Base-by-base conservation (phyloP, 1,139 yeast genomes). In the Nakaseomyces bracarensis region DNA sequence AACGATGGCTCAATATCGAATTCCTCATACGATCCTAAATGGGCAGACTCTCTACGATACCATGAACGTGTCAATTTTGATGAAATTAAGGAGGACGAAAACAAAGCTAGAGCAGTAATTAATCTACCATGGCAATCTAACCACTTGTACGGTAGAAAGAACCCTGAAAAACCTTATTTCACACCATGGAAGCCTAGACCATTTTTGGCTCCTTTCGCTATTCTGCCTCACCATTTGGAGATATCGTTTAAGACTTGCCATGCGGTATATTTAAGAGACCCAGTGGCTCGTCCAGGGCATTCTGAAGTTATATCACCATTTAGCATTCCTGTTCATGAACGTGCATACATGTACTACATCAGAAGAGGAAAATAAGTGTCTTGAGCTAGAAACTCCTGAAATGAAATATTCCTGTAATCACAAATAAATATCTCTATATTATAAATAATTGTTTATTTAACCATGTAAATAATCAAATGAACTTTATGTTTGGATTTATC, bases 171-270 rank as follows among this genome's bases (percentile, higher is more conserved):
- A 68, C 76, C 89, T 7, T 91, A 82, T 65, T 91, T 91, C 69
- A 86, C 97, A 7, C 98, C 98, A 42, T 91, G 96, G 96, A 74
- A 80, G 46, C 95, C 96, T 48, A 81, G 96, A 66, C 94, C 91
- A 34, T 91, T 89, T 65, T 67, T 91, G 50, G 89, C 95, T 4
- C 93, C 95, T 38, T 86, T 89, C 65, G 93, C 97, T 13, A 75
- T 91, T 47, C 74, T 86, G 53, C 98, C 98, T 22, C 80, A 84
- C 48, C 97, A 91, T 64, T 71, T 91, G 47, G 98, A 91, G 65
- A 70, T 93, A 30, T 83, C 94, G 16, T 89, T 85, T 64, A 75
- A 76, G 48, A 86, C 96, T 7, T 89, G 97, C 62, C 96, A 89
- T 64, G 97, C 96, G 9, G 82, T 91, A 23, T 91, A 91, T 65